These are phyloP conservation scores for Chalciporus sp. DNA, from an alignment of 1,284 basidiomycete species.

Conservation along the genomic window DNA sequence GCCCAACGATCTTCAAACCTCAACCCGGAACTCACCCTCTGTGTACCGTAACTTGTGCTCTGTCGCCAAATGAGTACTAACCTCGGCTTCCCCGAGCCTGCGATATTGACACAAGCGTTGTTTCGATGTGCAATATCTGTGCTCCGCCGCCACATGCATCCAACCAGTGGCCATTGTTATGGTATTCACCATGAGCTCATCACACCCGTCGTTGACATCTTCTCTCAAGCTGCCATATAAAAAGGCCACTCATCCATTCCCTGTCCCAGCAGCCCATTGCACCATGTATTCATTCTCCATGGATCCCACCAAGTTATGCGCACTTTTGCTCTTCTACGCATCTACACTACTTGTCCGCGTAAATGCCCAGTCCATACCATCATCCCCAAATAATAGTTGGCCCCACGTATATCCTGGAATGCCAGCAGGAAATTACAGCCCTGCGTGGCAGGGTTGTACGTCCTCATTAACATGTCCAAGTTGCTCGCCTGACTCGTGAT, in stretches of 20 bases:
- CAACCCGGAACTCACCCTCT: too few species aligned
- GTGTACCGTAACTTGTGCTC: too few species aligned
- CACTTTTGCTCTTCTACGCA: background rate
- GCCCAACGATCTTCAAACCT: too few species aligned
- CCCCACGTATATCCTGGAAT: slow-evolving; percentile 32
- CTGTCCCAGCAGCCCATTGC: background rate
- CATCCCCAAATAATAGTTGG: slow-evolving; percentile 18
- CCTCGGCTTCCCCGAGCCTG: too few species aligned
- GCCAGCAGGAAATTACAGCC: slow-evolving; percentile 48
- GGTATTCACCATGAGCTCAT: background rate
- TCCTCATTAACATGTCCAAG: background rate
- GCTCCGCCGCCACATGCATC: too few species aligned
- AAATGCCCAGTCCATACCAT: background rate
- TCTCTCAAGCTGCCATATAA: background rate
- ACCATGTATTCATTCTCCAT: background rate
- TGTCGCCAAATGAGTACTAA: too few species aligned
- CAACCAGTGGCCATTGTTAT: too few species aligned
- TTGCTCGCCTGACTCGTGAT: background rate
- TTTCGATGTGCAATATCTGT: background rate
- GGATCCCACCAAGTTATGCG: background rate
- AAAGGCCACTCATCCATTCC: background rate
- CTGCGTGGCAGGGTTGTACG: slow-evolving; percentile 64
- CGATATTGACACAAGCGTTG: background rate
- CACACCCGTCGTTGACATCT: background rate
- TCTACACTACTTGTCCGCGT: background rate